phyloP scores from a whole-genome alignment of 192 early-diverging fungal species.

The Podila epigama region DNA sequence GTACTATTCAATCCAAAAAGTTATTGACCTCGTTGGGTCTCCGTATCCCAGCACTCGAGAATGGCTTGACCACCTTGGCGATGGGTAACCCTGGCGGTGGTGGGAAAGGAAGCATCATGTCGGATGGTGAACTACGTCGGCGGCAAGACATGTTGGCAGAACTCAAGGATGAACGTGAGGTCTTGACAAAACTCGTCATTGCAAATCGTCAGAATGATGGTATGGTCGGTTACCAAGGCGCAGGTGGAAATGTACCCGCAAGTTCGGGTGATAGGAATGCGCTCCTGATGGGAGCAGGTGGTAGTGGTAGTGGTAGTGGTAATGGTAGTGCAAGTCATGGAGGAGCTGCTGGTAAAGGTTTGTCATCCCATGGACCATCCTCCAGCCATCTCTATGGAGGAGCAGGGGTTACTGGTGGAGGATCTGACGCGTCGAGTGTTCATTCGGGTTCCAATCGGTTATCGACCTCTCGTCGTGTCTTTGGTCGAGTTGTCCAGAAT shows the following conservation, averaged over 20 bases:
- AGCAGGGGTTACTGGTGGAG: conserved; percentile 10
- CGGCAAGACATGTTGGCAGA: conserved; percentile 80
- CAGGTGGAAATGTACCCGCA: conserved; percentile 41
- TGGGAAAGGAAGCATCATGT: conserved; percentile 58
- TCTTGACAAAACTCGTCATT: conserved; percentile 65
- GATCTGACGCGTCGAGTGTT: conserved; percentile 1
- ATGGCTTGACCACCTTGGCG: conserved; percentile 59
- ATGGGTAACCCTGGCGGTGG: conserved; percentile 44
- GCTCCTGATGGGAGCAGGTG: conserved; percentile 19
- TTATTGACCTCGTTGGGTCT: conserved; percentile 57
- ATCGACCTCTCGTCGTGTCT: conserved; percentile 60
- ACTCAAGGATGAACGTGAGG: conserved; percentile 74
- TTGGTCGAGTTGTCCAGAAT: conserved; percentile 67
- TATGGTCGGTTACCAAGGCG: conserved; percentile 42
- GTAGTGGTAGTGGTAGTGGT: background rate
- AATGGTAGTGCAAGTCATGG: conserved; percentile 3
- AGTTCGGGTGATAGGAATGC: conserved; percentile 55
- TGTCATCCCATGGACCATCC: no score
- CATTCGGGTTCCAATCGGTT: background rate
- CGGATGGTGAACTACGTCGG: conserved; percentile 77
- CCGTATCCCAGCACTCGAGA: conserved; percentile 62
- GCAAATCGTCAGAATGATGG: conserved; percentile 57
- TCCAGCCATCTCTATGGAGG: no score
- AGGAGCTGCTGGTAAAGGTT: background rate
- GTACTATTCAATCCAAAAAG: conserved; percentile 80